Evolutionary conservation across 176 grass and related monocot species (phyloP).

Genomic region (Rhynchospora pubera): DNA sequence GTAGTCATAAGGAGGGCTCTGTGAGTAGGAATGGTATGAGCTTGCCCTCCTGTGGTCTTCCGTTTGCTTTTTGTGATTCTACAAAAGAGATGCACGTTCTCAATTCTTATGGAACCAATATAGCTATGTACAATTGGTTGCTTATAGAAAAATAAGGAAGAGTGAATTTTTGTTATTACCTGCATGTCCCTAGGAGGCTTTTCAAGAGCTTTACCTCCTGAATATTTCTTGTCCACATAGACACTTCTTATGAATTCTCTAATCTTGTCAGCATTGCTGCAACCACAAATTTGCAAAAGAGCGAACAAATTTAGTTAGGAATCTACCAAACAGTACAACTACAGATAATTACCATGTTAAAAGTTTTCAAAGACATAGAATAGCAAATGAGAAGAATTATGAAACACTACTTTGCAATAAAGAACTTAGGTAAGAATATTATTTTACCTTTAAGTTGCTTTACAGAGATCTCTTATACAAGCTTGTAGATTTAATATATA

Average conservation of each 20-base stretch:
- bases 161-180: constrained; percentile 25
- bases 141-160: background rate
- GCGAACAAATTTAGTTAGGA: background rate
- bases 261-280: constrained; percentile 48
- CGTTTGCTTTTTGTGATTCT: constrained; percentile 60
- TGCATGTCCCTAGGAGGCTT: constrained; percentile 88
- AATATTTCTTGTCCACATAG: constrained; percentile 73
- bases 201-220: constrained; percentile 46
- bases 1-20: constrained; percentile 80
- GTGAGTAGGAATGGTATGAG: constrained; percentile 85
- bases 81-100: constrained; percentile 6
- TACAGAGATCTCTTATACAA: background rate
- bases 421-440: background rate
- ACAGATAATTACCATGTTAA: background rate
- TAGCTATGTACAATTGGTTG: background rate
- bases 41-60: constrained; percentile 70
- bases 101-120: background rate
- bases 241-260: constrained; percentile 89
- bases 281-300: constrained; percentile 11
- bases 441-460: background rate
- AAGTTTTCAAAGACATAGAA: background rate
- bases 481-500: no score
- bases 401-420: background rate
- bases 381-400: background rate
- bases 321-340: background rate